Evolutionary conservation across 2,329 filamentous ascomycete species (phyloP).

Genomic region (Stagonosporopsis chrysanthemi): DNA sequence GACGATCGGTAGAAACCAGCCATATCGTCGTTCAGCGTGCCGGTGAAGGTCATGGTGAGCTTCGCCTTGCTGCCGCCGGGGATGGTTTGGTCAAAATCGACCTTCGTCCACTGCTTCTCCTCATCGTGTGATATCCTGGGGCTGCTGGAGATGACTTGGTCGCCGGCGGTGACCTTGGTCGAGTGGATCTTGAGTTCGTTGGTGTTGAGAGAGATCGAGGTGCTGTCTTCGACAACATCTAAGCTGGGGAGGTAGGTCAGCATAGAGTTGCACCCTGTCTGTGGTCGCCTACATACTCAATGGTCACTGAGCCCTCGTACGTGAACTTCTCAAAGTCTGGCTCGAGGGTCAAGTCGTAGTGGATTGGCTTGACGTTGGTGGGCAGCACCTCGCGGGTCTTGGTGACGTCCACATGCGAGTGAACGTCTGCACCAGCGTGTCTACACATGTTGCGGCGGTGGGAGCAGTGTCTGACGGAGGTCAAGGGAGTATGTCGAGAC

Average conservation of each 20-base stretch:
- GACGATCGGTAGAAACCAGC: constrained; percentile 96
- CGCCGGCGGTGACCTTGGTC: constrained; percentile 71
- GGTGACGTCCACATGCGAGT: constrained; percentile 65
- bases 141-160: constrained; percentile 65
- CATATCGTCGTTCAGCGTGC: constrained; percentile 90
- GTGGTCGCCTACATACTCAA: constrained; percentile 65
- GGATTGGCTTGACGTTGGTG: constrained; percentile 86
- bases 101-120: constrained; percentile 79
- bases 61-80: constrained; percentile 78
- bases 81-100: constrained; percentile 78
- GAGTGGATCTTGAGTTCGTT: constrained; percentile 84
- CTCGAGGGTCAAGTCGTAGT: constrained; percentile 92
- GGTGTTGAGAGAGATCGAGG: constrained; percentile 85
- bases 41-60: constrained; percentile 79
- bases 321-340: constrained; percentile 88
- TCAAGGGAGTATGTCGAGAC: constrained; percentile 28
- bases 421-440: constrained; percentile 63
- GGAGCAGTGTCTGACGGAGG: constrained; percentile 68
- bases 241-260: constrained; percentile 59
- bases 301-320: constrained; percentile 82
- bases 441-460: constrained; percentile 79
- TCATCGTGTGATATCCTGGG: constrained; percentile 77
- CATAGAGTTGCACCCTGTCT: neutral
- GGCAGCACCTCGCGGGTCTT: constrained; percentile 84
- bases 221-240: constrained; percentile 84